Conservation (phyloP, 768 basidiomycete genomes). For the Naganishia friedmannii region DNA sequence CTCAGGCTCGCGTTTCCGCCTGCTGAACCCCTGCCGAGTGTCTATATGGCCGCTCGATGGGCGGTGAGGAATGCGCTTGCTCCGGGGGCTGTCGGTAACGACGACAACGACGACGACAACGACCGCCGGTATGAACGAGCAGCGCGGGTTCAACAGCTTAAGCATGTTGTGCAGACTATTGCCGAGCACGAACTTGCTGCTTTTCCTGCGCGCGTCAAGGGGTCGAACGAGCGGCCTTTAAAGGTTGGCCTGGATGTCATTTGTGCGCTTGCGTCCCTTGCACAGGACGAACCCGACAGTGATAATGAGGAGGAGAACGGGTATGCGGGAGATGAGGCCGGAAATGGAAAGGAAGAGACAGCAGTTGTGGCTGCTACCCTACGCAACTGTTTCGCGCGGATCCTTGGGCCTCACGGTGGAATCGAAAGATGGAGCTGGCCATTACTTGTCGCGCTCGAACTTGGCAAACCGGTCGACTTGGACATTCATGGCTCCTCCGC, state of each 20-base stretch:
- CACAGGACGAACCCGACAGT: background rate
- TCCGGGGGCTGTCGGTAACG: background rate
- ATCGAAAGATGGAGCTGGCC: conserved; percentile 92
- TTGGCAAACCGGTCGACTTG: conserved; percentile 57
- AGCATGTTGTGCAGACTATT: background rate
- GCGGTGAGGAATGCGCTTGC: background rate
- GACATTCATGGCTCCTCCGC: conserved; percentile 20
- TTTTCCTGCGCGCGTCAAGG: background rate
- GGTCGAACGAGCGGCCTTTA: background rate
- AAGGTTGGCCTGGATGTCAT: background rate
- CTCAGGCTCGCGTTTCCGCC: background rate
- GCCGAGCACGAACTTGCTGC: background rate
- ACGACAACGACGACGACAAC: background rate
- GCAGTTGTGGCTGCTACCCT: background rate
- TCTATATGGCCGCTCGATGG: background rate
- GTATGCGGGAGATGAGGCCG: background rate
- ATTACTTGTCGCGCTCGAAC: conserved; percentile 74
- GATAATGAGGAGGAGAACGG: background rate
- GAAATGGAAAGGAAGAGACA: background rate
- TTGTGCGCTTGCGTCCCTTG: background rate
- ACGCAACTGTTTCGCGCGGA: conserved; percentile 36
- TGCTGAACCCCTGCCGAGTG: background rate
- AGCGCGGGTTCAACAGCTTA: background rate
- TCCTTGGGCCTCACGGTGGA: conserved; percentile 73
- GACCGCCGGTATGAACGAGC: background rate